Conservation (phyloP, 768 basidiomycete genomes). For the Calocybe gangraenosa region DNA sequence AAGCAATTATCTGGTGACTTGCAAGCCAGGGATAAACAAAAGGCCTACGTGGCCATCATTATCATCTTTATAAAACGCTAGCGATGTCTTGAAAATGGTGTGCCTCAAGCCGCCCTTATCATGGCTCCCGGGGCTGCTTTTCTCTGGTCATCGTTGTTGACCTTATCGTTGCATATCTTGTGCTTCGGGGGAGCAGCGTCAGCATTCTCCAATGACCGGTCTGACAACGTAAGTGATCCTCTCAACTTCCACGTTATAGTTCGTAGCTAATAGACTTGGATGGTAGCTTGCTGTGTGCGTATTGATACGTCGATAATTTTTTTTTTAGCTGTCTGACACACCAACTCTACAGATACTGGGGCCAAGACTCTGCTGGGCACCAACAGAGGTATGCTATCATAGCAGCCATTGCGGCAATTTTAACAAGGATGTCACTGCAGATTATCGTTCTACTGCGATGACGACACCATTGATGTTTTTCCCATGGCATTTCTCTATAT, state of each 20-base stretch:
- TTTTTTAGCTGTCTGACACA: too few species aligned
- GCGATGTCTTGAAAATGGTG: slow-evolving; percentile 1
- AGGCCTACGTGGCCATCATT: slow-evolving; percentile 17
- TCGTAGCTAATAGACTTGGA: not conserved
- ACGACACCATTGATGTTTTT: slow-evolving; percentile 57
- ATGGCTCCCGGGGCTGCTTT: slow-evolving; percentile 12
- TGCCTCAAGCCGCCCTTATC: slow-evolving; percentile 1
- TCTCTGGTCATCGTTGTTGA: slow-evolving; percentile 11
- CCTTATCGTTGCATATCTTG: slow-evolving; percentile 11
- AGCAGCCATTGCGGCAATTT: not conserved
- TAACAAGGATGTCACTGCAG: slow-evolving; percentile 16
- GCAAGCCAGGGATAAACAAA: not conserved
- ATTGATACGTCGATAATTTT: not conserved
- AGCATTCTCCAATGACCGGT: slow-evolving; percentile 30
- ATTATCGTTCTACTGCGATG: slow-evolving; percentile 59
- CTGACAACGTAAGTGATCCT: slow-evolving; percentile 30
- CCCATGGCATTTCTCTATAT: slow-evolving; percentile 57
- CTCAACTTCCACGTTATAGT: not conserved
- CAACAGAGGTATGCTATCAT: slow-evolving; percentile 28
- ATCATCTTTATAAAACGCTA: slow-evolving; percentile 10
- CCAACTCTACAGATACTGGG: slow-evolving; percentile 33
- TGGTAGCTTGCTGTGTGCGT: slow-evolving; percentile 34
- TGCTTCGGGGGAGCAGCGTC: slow-evolving; percentile 12
- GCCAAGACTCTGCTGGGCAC: slow-evolving; percentile 34
- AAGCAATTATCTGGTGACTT: slow-evolving; percentile 7